A percentile compares a stretch with the other conserved stretches of the same genome.
Evolutionary conservation across 2,329 filamentous ascomycete genomes (phyloP).

Genomic region (Fusarium concolor): DNA sequence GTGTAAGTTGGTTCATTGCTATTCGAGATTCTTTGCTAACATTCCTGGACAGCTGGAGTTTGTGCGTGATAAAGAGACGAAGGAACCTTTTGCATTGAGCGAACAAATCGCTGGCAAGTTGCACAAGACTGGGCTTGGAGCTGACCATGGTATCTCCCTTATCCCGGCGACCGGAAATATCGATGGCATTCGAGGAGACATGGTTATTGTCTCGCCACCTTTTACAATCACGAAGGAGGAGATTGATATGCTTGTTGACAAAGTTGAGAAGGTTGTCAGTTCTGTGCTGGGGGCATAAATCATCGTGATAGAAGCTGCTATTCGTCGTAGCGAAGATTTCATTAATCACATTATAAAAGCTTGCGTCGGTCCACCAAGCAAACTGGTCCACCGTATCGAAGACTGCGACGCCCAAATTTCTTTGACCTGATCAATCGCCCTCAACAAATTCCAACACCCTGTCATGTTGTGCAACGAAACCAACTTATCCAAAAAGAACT

Average conservation of each 20-base stretch:
- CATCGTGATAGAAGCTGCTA: too few relatives aligned
- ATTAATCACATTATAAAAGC: constrained; percentile 40
- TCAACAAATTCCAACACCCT: constrained; percentile 38
- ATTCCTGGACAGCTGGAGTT: constrained; percentile 15
- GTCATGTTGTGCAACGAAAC: constrained; percentile 31
- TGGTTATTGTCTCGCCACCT: constrained; percentile 29
- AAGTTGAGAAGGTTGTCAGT: constrained; percentile 11
- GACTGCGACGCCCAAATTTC: constrained; percentile 43
- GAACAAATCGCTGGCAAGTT: constrained; percentile 20
- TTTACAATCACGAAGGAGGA: constrained; percentile 26
- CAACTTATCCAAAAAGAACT: constrained; percentile 39
- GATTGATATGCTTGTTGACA: constrained; percentile 3
- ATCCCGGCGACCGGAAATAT: constrained; percentile 26
- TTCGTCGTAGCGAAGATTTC: not conserved
- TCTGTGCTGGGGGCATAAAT: constrained; percentile 15
- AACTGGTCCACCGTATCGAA: constrained; percentile 38
- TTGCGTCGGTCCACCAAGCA: constrained; percentile 39
- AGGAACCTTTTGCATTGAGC: constrained; percentile 5
- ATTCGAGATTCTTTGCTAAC: not conserved
- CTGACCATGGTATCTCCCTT: constrained; percentile 3
- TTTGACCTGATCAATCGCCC: constrained; percentile 40
- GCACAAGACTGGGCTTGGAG: constrained; percentile 12
- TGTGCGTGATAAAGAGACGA: constrained; percentile 15
- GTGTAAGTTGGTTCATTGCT: constrained; percentile 2
- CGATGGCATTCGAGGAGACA: constrained; percentile 21